These are phyloP conservation scores for Aspergillus japonicus DNA, from an alignment of 2,329 filamentous ascomycete genomes.

Conservation along the genomic window DNA sequence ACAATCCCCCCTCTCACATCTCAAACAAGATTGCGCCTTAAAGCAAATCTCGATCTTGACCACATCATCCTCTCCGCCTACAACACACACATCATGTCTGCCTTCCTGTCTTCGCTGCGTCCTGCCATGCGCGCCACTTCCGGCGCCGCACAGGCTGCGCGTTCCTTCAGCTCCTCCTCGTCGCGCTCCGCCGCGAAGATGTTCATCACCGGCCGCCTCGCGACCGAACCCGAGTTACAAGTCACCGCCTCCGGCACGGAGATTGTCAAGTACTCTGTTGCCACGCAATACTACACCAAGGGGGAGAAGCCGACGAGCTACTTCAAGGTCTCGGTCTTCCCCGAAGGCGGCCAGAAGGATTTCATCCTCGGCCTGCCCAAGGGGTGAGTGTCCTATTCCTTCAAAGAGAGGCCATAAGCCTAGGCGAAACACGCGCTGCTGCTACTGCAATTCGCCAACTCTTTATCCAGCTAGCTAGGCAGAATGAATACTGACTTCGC, in stretches of 20 bases:
- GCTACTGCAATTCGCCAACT: too few species aligned
- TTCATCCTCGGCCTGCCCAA: slow-evolving; percentile 73
- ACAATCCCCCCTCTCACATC: not conserved
- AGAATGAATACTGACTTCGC: not conserved
- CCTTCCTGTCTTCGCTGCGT: slow-evolving; percentile 56
- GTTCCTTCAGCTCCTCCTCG: slow-evolving; percentile 72
- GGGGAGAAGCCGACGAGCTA: slow-evolving; percentile 78
- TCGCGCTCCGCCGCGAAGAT: slow-evolving; percentile 70
- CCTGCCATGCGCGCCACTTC: slow-evolving; percentile 49
- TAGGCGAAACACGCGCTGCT: too few species aligned
- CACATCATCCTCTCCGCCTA: too few species aligned
- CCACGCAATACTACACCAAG: slow-evolving; percentile 62
- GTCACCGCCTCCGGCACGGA: slow-evolving; percentile 70
- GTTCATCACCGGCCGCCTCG: slow-evolving; percentile 82
- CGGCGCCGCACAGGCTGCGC: slow-evolving; percentile 47
- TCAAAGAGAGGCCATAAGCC: too few species aligned
- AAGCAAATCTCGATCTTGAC: too few species aligned
- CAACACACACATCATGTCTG: slow-evolving; percentile 26
- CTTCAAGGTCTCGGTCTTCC: slow-evolving; percentile 78
- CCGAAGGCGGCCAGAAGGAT: slow-evolving; percentile 67
- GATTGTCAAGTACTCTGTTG: slow-evolving; percentile 74
- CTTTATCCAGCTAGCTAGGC: too few species aligned
- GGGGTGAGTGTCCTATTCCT: slow-evolving; percentile 64
- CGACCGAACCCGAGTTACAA: slow-evolving; percentile 71
- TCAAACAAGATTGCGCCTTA: not conserved